Evolutionary conservation across 2,329 filamentous ascomycete genomes (phyloP).

Genomic region (Lachnellula arida): DNA sequence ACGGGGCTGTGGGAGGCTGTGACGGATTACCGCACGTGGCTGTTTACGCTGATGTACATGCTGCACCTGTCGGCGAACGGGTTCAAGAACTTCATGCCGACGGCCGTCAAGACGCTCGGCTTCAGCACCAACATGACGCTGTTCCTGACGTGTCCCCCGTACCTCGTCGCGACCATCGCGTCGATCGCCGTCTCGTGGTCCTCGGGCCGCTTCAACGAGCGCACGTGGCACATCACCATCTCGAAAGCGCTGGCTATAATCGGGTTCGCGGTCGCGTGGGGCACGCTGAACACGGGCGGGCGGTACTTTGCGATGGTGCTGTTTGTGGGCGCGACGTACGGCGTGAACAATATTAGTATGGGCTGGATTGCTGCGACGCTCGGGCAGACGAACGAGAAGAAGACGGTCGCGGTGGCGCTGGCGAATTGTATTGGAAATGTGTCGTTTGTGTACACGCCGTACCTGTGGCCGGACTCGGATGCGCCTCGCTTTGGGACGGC

Average conservation of each 20-base stretch:
- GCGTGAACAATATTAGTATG: slow-evolving; percentile 14
- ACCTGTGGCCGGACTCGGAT: slow-evolving; percentile 34
- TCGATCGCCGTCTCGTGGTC: slow-evolving; percentile 6
- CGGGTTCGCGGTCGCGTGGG: slow-evolving; percentile 11
- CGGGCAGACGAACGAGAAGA: slow-evolving; percentile 37
- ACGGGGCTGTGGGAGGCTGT: slow-evolving; percentile 39
- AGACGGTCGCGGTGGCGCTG: slow-evolving; percentile 33
- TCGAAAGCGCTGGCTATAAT: slow-evolving; percentile 12
- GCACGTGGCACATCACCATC: slow-evolving; percentile 17
- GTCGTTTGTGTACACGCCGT: slow-evolving; percentile 37
- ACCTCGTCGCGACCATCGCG: slow-evolving; percentile 8
- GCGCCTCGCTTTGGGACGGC: slow-evolving; percentile 11
- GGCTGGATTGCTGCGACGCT: slow-evolving; percentile 27
- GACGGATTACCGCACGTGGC: slow-evolving; percentile 39
- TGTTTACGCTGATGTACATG: slow-evolving; percentile 44
- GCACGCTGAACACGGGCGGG: slow-evolving; percentile 6
- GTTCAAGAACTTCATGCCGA: slow-evolving; percentile 30
- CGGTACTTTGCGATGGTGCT: slow-evolving; percentile 16
- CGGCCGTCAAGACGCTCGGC: slow-evolving; percentile 29
- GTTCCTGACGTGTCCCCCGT: slow-evolving; percentile 16
- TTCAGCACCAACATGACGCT: slow-evolving; percentile 17
- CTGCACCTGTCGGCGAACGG: slow-evolving; percentile 41
- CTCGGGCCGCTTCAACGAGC: slow-evolving; percentile 13
- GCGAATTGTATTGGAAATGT: slow-evolving; percentile 35
- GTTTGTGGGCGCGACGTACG: slow-evolving; percentile 15